Conservation (phyloP, 306 rosid species). For the Acmispon strigosus region DNA sequence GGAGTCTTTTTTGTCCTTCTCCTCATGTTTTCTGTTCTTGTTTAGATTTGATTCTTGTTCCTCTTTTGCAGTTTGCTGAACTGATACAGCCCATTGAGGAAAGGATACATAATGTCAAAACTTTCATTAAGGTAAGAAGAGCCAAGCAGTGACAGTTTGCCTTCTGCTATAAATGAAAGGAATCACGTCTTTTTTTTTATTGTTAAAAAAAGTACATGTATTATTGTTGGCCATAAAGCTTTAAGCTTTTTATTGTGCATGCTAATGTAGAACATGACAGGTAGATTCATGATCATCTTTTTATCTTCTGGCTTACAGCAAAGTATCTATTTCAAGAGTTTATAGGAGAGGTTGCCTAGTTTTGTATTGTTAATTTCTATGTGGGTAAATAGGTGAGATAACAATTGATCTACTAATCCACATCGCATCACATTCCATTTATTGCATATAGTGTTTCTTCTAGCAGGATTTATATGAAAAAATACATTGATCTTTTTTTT, state of each 20-base stretch:
- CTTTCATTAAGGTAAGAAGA: constrained; percentile 72
- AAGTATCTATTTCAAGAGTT: neutral
- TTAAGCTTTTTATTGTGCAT: constrained; percentile 3
- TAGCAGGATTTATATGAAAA: neutral
- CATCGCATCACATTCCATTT: neutral
- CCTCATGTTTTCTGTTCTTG: neutral
- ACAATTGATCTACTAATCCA: neutral
- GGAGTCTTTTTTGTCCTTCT: neutral
- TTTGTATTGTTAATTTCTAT: neutral
- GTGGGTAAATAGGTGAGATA: neutral
- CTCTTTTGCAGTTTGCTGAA: constrained; percentile 59
- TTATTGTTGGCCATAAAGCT: neutral
- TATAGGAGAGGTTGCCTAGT: neutral
- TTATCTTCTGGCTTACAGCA: constrained; percentile 1
- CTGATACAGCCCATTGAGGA: constrained; percentile 74
- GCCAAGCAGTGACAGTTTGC: neutral
- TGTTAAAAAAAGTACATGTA: neutral
- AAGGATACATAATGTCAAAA: constrained; percentile 53
- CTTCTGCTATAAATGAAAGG: neutral
- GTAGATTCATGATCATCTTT: neutral
- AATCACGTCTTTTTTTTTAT: neutral
- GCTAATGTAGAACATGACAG: constrained; percentile 10
- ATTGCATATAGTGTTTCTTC: neutral
- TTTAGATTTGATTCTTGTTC: constrained; percentile 10
- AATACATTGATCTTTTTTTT: neutral